These are phyloP conservation scores for Geranomyces michiganensis DNA, from an alignment of 192 early-diverging fungal genomes.

Conservation along the genomic window DNA sequence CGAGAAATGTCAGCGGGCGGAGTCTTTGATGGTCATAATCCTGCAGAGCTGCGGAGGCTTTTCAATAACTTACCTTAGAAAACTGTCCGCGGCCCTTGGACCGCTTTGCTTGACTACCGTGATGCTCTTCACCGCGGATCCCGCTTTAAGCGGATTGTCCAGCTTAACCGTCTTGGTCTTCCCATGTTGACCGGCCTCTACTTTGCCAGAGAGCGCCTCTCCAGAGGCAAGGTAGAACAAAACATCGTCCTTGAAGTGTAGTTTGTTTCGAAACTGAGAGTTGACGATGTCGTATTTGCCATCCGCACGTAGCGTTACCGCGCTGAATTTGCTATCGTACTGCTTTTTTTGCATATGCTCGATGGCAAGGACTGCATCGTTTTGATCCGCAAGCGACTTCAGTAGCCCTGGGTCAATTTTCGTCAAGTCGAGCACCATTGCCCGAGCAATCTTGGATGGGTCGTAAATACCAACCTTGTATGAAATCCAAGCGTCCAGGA, in stretches of 20 bases:
- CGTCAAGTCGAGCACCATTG: constrained; percentile 16
- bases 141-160: not conserved
- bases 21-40: too few species aligned
- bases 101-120: constrained; percentile 13
- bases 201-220: not conserved
- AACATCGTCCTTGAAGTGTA: constrained; percentile 15
- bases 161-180: constrained; percentile 26
- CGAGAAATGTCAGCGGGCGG: too few species aligned
- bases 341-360: constrained; percentile 22
- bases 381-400: not conserved
- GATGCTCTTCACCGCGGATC: not conserved
- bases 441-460: constrained; percentile 1
- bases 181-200: constrained; percentile 6
- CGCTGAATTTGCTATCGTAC: constrained; percentile 32
- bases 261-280: constrained; percentile 27
- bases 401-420: constrained; percentile 2
- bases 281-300: constrained; percentile 18
- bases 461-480: constrained; percentile 28
- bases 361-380: constrained; percentile 16
- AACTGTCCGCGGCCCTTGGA: constrained; percentile 8
- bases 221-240: constrained; percentile 4
- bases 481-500: constrained; percentile 25
- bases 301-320: not conserved
- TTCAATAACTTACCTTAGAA: constrained; percentile 14
- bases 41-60: not conserved